Evolutionary conservation across 495 filamentous ascomycete genomes (phyloP).

Genomic region (Aspergillus taichungensis): DNA sequence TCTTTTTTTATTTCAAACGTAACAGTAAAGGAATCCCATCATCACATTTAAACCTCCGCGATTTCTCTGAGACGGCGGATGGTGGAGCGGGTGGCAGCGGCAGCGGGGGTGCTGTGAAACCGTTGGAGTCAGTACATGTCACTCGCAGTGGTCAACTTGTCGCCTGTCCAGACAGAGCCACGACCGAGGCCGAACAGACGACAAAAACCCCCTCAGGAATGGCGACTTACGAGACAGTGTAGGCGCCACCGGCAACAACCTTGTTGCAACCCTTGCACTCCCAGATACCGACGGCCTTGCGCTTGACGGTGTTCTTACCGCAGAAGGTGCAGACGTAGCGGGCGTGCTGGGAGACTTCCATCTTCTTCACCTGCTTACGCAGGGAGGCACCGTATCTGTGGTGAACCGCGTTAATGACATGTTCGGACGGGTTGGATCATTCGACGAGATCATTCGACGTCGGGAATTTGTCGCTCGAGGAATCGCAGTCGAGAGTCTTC

Average conservation of each 20-base stretch:
- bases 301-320: slow-evolving; percentile 91
- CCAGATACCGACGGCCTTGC: slow-evolving; percentile 92
- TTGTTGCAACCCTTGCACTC: slow-evolving; percentile 88
- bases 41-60: slow-evolving; percentile 75
- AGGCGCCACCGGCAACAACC: slow-evolving; percentile 92
- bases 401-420: slow-evolving; percentile 21
- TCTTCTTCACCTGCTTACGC: slow-evolving; percentile 99
- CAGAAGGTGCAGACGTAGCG: slow-evolving; percentile 85
- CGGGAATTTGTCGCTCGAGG: slow-evolving; percentile 7
- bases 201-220: not conserved
- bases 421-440: slow-evolving; percentile 5
- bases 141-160: not conserved
- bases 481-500: slow-evolving; percentile 17
- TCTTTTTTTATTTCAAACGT: slow-evolving; percentile 40
- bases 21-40: slow-evolving; percentile 37
- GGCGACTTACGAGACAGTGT: slow-evolving; percentile 83
- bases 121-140: slow-evolving; percentile 16
- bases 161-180: not conserved
- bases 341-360: slow-evolving; percentile 97
- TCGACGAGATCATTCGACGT: slow-evolving; percentile 2
- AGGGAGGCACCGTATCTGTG: slow-evolving; percentile 96
- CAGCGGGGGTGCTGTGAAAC: slow-evolving; percentile 73
- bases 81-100: slow-evolving; percentile 92
- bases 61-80: slow-evolving; percentile 97
- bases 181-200: not conserved